Evolutionary conservation across 305 asterid species (phyloP).

Genomic region (Galium porrigens): DNA sequence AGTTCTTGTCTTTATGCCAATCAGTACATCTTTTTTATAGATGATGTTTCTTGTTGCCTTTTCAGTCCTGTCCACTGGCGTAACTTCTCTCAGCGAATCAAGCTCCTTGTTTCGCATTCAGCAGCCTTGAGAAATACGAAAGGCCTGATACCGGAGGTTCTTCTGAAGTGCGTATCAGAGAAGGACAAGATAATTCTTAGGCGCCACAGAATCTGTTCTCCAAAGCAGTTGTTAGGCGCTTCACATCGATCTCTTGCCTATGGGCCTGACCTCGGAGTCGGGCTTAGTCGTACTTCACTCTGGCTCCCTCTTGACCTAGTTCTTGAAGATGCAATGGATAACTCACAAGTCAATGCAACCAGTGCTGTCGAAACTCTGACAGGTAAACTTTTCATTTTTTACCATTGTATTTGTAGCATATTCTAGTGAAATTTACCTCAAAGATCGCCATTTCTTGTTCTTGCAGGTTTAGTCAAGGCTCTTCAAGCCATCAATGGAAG

Average conservation of each 20-base stretch:
- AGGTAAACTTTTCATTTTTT: slow-evolving; percentile 28
- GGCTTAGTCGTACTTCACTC: slow-evolving; percentile 57
- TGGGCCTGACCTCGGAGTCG: slow-evolving; percentile 55
- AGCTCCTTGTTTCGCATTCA: slow-evolving; percentile 55
- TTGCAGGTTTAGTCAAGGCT: slow-evolving; percentile 70
- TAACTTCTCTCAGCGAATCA: slow-evolving; percentile 42
- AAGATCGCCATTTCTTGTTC: slow-evolving; percentile 9
- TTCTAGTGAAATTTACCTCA: slow-evolving; percentile 11
- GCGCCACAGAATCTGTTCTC: slow-evolving; percentile 30
- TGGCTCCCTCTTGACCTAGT: slow-evolving; percentile 94
- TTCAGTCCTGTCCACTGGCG: slow-evolving; percentile 62
- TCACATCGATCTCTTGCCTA: slow-evolving; percentile 39
- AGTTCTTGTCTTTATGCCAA: background rate
- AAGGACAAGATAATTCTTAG: slow-evolving; percentile 21
- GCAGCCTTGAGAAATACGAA: slow-evolving; percentile 47
- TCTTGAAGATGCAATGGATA: slow-evolving; percentile 91
- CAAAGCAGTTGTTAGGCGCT: slow-evolving; percentile 28
- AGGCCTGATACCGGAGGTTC: slow-evolving; percentile 27
- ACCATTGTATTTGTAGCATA: background rate
- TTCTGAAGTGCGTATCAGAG: slow-evolving; percentile 40
- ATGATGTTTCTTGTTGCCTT: slow-evolving; percentile 11
- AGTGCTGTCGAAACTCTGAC: slow-evolving; percentile 84
- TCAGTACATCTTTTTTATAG: background rate
- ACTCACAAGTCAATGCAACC: slow-evolving; percentile 69
- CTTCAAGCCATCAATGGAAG: slow-evolving; percentile 70